Evolutionary conservation across 768 basidiomycete genomes (phyloP).

Genomic region (Suillus fuscotomentosus): DNA sequence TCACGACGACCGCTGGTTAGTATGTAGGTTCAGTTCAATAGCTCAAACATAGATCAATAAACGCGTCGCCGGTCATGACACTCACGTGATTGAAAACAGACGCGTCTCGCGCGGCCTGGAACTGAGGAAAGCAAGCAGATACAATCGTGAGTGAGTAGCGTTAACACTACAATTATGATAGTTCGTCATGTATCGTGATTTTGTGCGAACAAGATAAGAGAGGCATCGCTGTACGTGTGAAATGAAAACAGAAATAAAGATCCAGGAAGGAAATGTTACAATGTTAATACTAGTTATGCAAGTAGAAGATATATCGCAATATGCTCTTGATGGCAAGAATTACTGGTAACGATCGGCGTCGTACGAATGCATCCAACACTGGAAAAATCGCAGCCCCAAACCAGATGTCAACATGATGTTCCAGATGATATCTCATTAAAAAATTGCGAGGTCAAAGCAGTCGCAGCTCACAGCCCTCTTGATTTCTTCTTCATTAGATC

Average conservation of each 20-base stretch:
- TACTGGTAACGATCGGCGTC: too few species aligned
- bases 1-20: not conserved
- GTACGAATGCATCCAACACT: not conserved
- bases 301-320: not conserved
- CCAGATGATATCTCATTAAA: not conserved
- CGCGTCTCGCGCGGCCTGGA: not conserved
- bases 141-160: not conserved
- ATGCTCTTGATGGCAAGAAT: conserved; percentile 7
- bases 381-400: not conserved
- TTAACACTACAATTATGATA: not conserved
- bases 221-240: not conserved
- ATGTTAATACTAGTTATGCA: not conserved
- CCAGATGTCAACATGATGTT: not conserved
- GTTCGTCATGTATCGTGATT: not conserved
- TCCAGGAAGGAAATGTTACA: not conserved
- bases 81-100: conserved; percentile 27
- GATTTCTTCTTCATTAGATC: not conserved
- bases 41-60: conserved; percentile 19
- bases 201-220: not conserved
- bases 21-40: not conserved
- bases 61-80: conserved; percentile 15
- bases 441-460: not conserved
- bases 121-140: not conserved
- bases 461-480: not conserved
- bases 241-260: not conserved